These are phyloP conservation scores for Serendipita sp. DNA, from an alignment of 768 basidiomycete species.

Conservation along the genomic window DNA sequence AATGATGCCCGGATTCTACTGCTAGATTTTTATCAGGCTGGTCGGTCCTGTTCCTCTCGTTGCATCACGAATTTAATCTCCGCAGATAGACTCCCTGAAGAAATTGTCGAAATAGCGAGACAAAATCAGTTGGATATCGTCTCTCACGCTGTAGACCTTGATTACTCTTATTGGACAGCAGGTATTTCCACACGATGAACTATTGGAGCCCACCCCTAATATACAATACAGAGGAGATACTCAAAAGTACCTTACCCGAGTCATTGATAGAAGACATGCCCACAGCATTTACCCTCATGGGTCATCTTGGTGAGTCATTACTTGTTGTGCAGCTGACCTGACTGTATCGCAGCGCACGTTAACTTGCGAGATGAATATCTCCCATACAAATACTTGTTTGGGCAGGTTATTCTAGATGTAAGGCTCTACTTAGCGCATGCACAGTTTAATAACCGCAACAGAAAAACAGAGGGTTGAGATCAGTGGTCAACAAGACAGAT, in stretches of 20 bases:
- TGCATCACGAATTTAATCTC: constrained; percentile 19
- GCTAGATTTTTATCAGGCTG: constrained; percentile 41
- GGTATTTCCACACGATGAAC: constrained; percentile 26
- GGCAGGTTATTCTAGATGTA: constrained; percentile 82
- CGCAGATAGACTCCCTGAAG: constrained; percentile 51
- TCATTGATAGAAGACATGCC: constrained; percentile 65
- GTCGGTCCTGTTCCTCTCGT: constrained; percentile 22
- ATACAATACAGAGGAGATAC: constrained; percentile 50
- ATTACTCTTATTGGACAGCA: constrained; percentile 80
- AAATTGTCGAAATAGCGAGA: constrained; percentile 38
- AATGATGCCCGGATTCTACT: constrained; percentile 48
- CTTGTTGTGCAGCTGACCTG: not conserved
- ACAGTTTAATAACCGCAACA: constrained; percentile 17
- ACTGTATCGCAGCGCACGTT: constrained; percentile 44
- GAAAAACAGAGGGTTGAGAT: constrained; percentile 76
- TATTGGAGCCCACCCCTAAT: not conserved
- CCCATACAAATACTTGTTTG: constrained; percentile 81
- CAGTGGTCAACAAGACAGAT: constrained; percentile 91
- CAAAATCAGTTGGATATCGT: constrained; percentile 40
- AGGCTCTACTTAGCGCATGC: constrained; percentile 17
- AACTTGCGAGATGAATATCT: constrained; percentile 84
- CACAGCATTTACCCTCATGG: constrained; percentile 70
- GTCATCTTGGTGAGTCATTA: constrained; percentile 68
- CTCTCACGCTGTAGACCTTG: constrained; percentile 43
- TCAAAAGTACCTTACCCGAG: constrained; percentile 67